phyloP scores from a whole-genome alignment of 257 asterid genomes.

The Scutellaria barbata region DNA sequence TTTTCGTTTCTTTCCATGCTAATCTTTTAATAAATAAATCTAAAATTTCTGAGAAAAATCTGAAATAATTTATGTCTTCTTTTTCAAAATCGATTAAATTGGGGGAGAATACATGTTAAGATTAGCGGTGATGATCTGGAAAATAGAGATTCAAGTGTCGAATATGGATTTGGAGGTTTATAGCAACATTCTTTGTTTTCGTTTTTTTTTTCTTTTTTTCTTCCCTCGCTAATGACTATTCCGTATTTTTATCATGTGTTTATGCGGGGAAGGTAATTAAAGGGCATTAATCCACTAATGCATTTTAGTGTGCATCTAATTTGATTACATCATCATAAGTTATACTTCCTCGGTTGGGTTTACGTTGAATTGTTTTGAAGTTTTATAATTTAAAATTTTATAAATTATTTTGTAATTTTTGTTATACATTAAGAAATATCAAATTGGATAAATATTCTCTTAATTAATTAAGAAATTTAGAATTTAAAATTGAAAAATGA shows the following conservation, averaged over 20 bases:
- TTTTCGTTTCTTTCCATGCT: constrained; percentile 57
- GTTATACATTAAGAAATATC: too few relatives aligned
- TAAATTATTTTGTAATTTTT: too few relatives aligned
- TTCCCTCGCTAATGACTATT: neutral
- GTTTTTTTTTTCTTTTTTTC: neutral
- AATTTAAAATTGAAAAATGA: too few relatives aligned
- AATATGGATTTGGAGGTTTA: constrained; percentile 33
- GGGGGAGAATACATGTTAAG: constrained; percentile 11
- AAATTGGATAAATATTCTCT: too few relatives aligned
- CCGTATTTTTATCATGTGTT: neutral
- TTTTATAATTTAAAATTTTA: too few relatives aligned
- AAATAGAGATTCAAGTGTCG: constrained; percentile 22
- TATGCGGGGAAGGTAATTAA: neutral
- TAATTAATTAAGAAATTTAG: too few relatives aligned
- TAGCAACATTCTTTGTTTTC: neutral
- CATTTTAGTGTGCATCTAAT: too few relatives aligned
- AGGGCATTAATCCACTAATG: neutral
- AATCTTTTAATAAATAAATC: constrained; percentile 14
- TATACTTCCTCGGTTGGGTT: too few relatives aligned
- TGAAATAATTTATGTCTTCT: neutral
- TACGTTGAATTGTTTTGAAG: too few relatives aligned
- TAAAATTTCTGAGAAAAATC: constrained; percentile 31
- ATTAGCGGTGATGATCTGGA: constrained; percentile 8
- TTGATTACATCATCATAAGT: too few relatives aligned
- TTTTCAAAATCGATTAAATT: constrained; percentile 19